phyloP scores from a whole-genome alignment of 371 early-diverging fungal genomes.

The Syncephalastrum sp. region DNA sequence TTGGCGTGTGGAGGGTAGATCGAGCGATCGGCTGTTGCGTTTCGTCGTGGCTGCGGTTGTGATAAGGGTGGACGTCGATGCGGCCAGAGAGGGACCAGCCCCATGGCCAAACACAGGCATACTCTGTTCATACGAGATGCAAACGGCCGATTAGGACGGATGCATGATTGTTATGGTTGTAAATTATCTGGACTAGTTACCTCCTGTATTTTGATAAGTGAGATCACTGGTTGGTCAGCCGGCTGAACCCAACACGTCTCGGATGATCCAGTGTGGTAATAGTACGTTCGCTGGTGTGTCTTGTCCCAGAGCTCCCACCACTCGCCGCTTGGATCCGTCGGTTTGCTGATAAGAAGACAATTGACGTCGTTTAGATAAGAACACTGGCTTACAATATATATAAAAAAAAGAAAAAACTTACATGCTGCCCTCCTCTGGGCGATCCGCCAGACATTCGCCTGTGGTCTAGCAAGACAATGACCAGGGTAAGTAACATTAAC shows the following conservation, averaged over 20 bases:
- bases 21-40: constrained; percentile 37
- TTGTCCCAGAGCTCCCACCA: constrained; percentile 97
- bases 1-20: constrained; percentile 20
- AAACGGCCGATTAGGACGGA: too few species aligned
- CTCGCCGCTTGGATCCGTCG: constrained; percentile 66
- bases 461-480: constrained; percentile 25
- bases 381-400: constrained; percentile 7
- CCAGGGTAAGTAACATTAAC: too few species aligned
- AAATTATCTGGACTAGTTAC: not conserved
- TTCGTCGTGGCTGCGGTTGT: constrained; percentile 9
- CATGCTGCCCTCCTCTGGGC: constrained; percentile 48
- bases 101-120: constrained; percentile 1
- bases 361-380: not conserved
- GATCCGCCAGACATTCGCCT: constrained; percentile 58
- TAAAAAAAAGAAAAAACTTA: constrained; percentile 28
- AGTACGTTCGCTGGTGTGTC: constrained; percentile 77
- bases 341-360: constrained; percentile 15
- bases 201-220: constrained; percentile 71
- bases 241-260: constrained; percentile 89
- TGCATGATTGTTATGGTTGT: too few species aligned
- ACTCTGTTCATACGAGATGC: too few species aligned
- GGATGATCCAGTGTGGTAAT: constrained; percentile 82
- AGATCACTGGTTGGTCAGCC: constrained; percentile 66
- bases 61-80: too few species aligned
- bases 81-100: constrained; percentile 4